Percentiles rank a stretch among this genome's conserved stretches.
phyloP scores from a whole-genome alignment of 805 yeast species.

The Spathaspora hagerdaliae region DNA sequence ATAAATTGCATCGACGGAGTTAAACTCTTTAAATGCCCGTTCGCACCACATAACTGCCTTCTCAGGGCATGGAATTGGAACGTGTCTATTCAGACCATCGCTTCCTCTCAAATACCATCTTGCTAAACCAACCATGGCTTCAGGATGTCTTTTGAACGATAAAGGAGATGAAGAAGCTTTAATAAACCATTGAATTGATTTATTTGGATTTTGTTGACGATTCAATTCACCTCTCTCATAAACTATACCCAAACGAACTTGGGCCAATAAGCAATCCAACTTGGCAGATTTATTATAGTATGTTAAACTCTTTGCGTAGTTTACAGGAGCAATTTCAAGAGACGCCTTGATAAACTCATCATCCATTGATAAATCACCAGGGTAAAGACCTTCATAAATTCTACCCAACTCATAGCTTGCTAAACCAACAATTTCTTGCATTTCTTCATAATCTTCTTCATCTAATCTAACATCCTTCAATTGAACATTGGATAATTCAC shows the following conservation, averaged over 20 bases:
- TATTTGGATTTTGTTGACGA: constrained; percentile 33
- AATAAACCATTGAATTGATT: constrained; percentile 43
- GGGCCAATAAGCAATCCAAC: constrained; percentile 35
- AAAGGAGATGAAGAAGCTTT: constrained; percentile 39
- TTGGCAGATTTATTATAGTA: constrained; percentile 42
- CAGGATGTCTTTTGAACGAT: constrained; percentile 37
- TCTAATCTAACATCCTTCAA: constrained; percentile 27
- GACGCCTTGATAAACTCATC: constrained; percentile 32
- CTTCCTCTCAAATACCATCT: constrained; percentile 39
- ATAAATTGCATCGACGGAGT: constrained; percentile 34
- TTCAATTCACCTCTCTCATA: constrained; percentile 42
- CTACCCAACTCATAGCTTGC: constrained; percentile 40
- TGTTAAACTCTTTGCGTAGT: constrained; percentile 37
- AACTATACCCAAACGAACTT: constrained; percentile 38
- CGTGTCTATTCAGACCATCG: constrained; percentile 29
- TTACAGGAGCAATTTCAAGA: constrained; percentile 37
- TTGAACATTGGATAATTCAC: constrained; percentile 35
- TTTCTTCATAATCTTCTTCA: constrained; percentile 36
- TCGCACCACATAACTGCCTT: constrained; percentile 42
- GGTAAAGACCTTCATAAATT: constrained; percentile 42
- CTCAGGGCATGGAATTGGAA: constrained; percentile 33
- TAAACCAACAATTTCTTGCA: constrained; percentile 37
- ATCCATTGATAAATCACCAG: constrained; percentile 35
- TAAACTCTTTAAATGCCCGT: constrained; percentile 36
- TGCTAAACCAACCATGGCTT: constrained; percentile 42